Evolutionary conservation across 2,329 filamentous ascomycete species (phyloP).

Genomic region (Pseudogymnoascus destructans): DNA sequence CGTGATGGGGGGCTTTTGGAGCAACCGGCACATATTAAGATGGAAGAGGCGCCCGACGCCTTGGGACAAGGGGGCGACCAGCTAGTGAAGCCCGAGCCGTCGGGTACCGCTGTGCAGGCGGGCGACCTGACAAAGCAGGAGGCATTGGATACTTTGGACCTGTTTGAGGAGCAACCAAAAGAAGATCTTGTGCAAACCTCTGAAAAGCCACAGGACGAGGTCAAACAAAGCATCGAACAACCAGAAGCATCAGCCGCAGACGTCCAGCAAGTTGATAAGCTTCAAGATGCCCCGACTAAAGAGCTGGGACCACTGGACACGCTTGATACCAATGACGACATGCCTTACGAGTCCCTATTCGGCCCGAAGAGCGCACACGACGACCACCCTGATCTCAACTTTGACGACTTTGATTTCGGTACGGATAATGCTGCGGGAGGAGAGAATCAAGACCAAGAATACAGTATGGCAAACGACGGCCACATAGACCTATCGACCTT

Average conservation of each 20-base stretch:
- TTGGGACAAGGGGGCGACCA: background rate
- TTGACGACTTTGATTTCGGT: constrained; percentile 23
- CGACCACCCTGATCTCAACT: constrained; percentile 17
- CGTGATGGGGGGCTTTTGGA: background rate
- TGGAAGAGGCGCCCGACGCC: background rate
- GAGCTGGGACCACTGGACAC: constrained; percentile 11
- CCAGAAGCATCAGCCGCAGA: background rate
- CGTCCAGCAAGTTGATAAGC: background rate
- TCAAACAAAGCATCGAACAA: background rate
- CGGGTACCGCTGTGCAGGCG: background rate
- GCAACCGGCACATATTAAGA: background rate
- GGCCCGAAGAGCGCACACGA: constrained; percentile 15
- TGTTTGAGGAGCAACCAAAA: background rate
- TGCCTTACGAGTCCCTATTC: constrained; percentile 23
- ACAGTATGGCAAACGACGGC: constrained; percentile 13
- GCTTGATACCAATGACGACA: constrained; percentile 17
- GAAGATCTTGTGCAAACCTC: background rate
- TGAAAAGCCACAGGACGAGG: background rate
- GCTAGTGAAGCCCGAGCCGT: background rate
- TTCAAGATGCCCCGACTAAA: background rate
- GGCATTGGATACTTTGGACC: background rate
- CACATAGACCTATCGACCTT: constrained; percentile 25
- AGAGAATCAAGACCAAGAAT: constrained; percentile 16
- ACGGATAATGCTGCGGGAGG: constrained; percentile 14
- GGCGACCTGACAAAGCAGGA: background rate